Conservation (phyloP, 495 filamentous ascomycete species). For the Pseudoneurospora amorphoporcata region DNA sequence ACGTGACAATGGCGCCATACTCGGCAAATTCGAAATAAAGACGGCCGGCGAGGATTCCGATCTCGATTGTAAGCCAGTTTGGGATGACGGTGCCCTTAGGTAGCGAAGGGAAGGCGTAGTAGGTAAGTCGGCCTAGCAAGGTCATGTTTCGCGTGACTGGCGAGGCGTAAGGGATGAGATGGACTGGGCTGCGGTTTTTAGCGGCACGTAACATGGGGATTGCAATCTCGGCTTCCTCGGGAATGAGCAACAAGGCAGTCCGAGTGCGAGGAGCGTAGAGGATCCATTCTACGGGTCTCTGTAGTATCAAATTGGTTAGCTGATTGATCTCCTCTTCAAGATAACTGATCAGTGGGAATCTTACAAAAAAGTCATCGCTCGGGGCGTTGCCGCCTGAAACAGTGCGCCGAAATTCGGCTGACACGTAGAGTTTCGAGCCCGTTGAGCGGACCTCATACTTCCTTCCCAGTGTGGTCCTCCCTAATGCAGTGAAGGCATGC, state of each 20-base stretch:
- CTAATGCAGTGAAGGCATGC: conserved; percentile 19
- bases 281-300: conserved; percentile 30
- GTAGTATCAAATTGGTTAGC: neutral
- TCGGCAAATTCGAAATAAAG: conserved; percentile 43
- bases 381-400: neutral
- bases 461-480: conserved; percentile 13
- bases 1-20: conserved; percentile 6
- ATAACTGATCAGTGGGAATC: neutral
- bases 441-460: conserved; percentile 10
- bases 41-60: conserved; percentile 46
- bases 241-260: conserved; percentile 39
- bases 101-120: conserved; percentile 33
- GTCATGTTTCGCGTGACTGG: conserved; percentile 45
- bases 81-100: conserved; percentile 26
- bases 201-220: conserved; percentile 30
- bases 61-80: conserved; percentile 37
- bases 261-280: conserved; percentile 16
- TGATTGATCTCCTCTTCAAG: neutral
- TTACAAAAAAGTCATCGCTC: conserved; percentile 21
- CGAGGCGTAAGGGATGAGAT: conserved; percentile 41
- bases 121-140: conserved; percentile 42
- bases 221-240: conserved; percentile 42
- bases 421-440: conserved; percentile 20
- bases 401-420: conserved; percentile 19
- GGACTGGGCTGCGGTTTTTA: neutral